Base-by-base conservation (phyloP, 305 asterid genomes). In the Fraxinus greggii region DNA sequence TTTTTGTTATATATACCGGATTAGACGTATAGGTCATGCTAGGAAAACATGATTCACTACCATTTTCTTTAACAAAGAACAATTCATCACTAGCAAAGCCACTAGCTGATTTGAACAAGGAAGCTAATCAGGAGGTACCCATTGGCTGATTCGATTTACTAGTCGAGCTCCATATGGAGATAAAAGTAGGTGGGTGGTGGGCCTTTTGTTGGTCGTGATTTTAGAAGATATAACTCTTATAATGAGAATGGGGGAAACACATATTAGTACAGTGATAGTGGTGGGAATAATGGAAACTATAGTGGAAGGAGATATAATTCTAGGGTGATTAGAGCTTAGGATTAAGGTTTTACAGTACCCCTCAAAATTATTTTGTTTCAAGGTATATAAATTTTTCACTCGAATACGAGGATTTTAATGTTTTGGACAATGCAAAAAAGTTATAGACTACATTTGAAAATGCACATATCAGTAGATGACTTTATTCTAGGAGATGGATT, bases 151-250 rank as follows among this genome's bases (percentile, higher is more conserved):
- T 80, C 84, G 92, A 75, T 88, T 79, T 75, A 91, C 92, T 10
- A 89, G 88, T 61, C 86, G 92, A 45, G 83, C 84, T 59, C 85
- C 90, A 9, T 91, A 75, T n/a, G 91, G 89, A 26, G 89, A 88
- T 83, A 91, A 85, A 86, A 81, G 84, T 84, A 88, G 89, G 82
- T 88, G 90, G 95, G 95, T 10, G 92, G 93, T 31, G 90, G 87
- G 2, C 93, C 91, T 80, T 92, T 92, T 78, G 93, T 93, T 54
- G 91, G 85, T 77, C 95, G 92, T 80, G 95, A 91, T 86, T 91
- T 85, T 72, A 86, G 93, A 83, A 85, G 88, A 78, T 92, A 90
- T 79, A 51, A 84, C 4, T 82, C 90, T 40, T 87, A 8, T 79
- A 87, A 65, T 79, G 80, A 92, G 19, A 70, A 88, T 28, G 87